Percentiles rank a stretch among this genome's conserved stretches.
These are phyloP conservation scores for Calonectria fujianensis DNA, from an alignment of 2,329 filamentous ascomycete species.

Conservation along the genomic window DNA sequence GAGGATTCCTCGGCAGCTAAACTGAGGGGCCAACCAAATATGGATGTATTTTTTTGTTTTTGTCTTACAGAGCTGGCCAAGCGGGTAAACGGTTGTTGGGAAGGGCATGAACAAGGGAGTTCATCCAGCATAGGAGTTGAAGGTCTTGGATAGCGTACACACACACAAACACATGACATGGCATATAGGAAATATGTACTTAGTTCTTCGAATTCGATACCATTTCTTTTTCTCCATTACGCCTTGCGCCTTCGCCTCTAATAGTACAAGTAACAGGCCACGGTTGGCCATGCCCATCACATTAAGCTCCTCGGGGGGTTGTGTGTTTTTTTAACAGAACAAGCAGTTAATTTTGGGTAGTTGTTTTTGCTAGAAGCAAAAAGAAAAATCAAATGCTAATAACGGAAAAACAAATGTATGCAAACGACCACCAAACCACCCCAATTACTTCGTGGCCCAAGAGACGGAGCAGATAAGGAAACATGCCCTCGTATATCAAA, in stretches of 20 bases:
- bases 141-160: constrained; percentile 20
- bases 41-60: neutral
- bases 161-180: neutral
- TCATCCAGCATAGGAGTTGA: constrained; percentile 32
- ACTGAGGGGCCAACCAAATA: neutral
- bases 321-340: neutral
- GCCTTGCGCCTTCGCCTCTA: neutral
- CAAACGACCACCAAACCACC: constrained; percentile 35
- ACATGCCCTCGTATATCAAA: constrained; percentile 41
- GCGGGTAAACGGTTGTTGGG: neutral
- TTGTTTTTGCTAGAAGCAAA: neutral
- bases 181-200: constrained; percentile 2
- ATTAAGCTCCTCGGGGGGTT: neutral
- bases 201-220: constrained; percentile 33
- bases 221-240: neutral
- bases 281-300: neutral
- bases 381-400: constrained; percentile 6
- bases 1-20: constrained; percentile 75
- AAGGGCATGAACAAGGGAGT: constrained; percentile 14
- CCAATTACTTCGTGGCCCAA: constrained; percentile 37
- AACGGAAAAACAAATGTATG: constrained; percentile 25
- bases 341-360: neutral
- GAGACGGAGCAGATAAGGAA: constrained; percentile 26
- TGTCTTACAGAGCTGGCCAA: neutral
- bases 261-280: neutral